Evolutionary conservation across 345 rosid genomes (phyloP).

Genomic region (Syzygium aromaticum): DNA sequence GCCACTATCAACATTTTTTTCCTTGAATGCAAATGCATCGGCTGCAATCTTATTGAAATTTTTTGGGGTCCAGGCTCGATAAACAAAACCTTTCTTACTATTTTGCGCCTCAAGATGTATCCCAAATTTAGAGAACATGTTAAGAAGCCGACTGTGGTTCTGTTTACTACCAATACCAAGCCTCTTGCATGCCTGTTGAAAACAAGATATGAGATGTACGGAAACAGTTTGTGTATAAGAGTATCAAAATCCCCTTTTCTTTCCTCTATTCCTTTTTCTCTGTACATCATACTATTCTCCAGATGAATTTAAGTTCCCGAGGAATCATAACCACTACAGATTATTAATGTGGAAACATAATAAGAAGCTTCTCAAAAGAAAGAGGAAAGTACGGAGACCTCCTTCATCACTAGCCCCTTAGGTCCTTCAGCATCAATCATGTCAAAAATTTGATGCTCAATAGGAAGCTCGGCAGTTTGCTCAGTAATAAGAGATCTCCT

Average conservation of each 20-base stretch:
- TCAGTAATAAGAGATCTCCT: constrained; percentile 48
- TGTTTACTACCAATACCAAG: constrained; percentile 82
- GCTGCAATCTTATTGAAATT: constrained; percentile 32
- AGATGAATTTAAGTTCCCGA: background rate
- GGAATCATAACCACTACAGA: background rate
- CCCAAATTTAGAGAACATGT: constrained; percentile 63
- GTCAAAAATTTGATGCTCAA: constrained; percentile 83
- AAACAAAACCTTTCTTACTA: constrained; percentile 53
- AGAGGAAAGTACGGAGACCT: constrained; percentile 35
- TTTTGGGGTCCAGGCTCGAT: constrained; percentile 68
- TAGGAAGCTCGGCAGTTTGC: constrained; percentile 69
- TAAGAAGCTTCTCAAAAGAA: background rate
- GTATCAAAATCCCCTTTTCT: background rate
- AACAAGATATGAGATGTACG: background rate
- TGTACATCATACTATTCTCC: background rate
- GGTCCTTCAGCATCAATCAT: constrained; percentile 75
- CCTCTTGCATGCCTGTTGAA: constrained; percentile 62
- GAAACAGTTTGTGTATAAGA: background rate
- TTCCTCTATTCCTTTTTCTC: background rate
- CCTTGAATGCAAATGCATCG: constrained; percentile 30
- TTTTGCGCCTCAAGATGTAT: constrained; percentile 65
- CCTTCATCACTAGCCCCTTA: constrained; percentile 56
- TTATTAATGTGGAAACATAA: background rate
- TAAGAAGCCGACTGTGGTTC: constrained; percentile 57
- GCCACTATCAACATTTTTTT: constrained; percentile 14